Conservation (phyloP, 192 early-diverging fungal genomes). For the Gonapodya prolifera region DNA sequence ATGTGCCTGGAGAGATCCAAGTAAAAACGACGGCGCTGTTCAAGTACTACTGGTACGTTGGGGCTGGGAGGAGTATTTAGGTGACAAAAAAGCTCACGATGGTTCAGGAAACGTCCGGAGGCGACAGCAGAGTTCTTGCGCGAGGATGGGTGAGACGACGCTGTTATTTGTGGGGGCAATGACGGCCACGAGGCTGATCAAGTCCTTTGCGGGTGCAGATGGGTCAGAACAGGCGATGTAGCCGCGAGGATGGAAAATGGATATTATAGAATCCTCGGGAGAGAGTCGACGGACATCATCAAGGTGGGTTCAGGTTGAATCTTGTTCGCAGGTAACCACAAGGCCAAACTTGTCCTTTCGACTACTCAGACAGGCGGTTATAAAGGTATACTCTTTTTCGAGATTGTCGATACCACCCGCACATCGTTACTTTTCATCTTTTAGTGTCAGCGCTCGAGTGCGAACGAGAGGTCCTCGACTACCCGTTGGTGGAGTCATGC, state of each 20-base stretch:
- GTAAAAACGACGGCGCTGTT: constrained; percentile 64
- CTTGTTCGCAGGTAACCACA: no score
- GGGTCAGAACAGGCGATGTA: constrained; percentile 40
- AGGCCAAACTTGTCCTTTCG: no score
- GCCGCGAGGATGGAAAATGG: constrained; percentile 38
- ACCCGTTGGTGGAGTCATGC: constrained; percentile 48
- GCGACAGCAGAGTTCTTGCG: constrained; percentile 59
- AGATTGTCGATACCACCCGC: not conserved
- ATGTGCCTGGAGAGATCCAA: constrained; percentile 52
- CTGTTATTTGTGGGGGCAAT: not conserved
- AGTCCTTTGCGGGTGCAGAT: not conserved
- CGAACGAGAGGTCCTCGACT: constrained; percentile 61
- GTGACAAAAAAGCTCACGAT: no score
- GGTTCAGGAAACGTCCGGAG: constrained; percentile 55
- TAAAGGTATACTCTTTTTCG: constrained; percentile 25
- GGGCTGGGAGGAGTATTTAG: no score
- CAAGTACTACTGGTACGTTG: constrained; percentile 51
- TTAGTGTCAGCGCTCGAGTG: constrained; percentile 64
- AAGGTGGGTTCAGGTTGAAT: constrained; percentile 50
- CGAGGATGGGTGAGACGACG: constrained; percentile 47
- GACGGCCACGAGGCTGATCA: no score
- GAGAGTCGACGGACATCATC: constrained; percentile 74
- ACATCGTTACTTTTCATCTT: not conserved
- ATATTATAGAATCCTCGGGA: constrained; percentile 61
- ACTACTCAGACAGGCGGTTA: constrained; percentile 53